These are phyloP conservation scores for Scheffersomyces segobiensis DNA, from an alignment of 1,139 yeast genomes.

Conservation along the genomic window DNA sequence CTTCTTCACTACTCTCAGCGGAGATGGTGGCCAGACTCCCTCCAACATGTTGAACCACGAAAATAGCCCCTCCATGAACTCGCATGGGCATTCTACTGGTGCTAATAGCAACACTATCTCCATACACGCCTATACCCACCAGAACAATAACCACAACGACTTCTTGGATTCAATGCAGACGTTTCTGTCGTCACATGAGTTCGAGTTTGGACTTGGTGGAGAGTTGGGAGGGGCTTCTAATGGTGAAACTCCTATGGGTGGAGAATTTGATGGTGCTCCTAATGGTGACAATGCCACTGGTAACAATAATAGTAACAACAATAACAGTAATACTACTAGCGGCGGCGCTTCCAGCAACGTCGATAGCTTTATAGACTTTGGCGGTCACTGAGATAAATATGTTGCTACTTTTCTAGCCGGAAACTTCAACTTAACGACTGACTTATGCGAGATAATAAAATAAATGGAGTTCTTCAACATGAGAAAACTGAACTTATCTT, in stretches of 20 bases:
- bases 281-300: neutral
- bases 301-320: neutral
- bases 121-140: constrained; percentile 11
- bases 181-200: constrained; percentile 4
- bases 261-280: constrained; percentile 1
- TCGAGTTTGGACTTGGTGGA: constrained; percentile 4
- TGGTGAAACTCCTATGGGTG: neutral
- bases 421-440: neutral
- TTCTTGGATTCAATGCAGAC: constrained; percentile 3
- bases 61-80: neutral
- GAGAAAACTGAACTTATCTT: neutral
- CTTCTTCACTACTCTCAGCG: constrained; percentile 21
- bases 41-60: constrained; percentile 7
- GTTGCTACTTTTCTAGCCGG: neutral
- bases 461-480: neutral
- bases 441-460: neutral
- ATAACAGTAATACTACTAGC: neutral
- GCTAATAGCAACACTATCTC: constrained; percentile 1
- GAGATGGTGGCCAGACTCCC: constrained; percentile 19
- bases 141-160: constrained; percentile 6
- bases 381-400: neutral
- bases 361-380: constrained; percentile 17
- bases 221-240: neutral
- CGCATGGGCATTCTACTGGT: neutral
- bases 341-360: constrained; percentile 8